Evolutionary conservation across 2,329 filamentous ascomycete genomes (phyloP).

Genomic region (Penicillium nordicum): DNA sequence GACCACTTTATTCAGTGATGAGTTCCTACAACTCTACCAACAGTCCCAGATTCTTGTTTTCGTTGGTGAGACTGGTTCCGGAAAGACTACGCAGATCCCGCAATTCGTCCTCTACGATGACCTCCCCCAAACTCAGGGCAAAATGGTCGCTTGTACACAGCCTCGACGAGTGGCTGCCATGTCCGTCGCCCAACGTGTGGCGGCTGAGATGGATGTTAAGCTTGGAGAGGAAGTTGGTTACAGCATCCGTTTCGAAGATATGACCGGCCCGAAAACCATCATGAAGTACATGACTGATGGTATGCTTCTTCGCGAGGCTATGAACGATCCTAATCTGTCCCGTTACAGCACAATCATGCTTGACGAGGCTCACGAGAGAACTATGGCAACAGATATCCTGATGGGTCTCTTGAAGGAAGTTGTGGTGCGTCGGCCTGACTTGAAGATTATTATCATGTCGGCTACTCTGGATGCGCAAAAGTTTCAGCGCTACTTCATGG

Average conservation of each 20-base stretch:
- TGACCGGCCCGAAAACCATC: conserved; percentile 80
- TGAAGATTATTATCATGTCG: conserved; percentile 99
- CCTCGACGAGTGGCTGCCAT: conserved; percentile 96
- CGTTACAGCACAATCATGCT: conserved; percentile 98
- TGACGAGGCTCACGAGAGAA: conserved; percentile 97
- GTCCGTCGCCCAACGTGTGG: conserved; percentile 97
- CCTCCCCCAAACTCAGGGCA: conserved; percentile 76
- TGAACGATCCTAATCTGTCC: conserved; percentile 88
- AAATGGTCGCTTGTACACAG: conserved; percentile 95
- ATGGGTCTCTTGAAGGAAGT: conserved; percentile 96
- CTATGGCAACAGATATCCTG: conserved; percentile 91
- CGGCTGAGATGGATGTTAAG: conserved; percentile 90
- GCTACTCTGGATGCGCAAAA: conserved; percentile 96
- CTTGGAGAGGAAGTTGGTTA: conserved; percentile 96
- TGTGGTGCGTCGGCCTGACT: conserved; percentile 72
- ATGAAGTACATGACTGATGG: conserved; percentile 99
- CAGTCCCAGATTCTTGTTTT: conserved; percentile 94
- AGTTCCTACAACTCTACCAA: conserved; percentile 92
- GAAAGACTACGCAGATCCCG: conserved; percentile 98
- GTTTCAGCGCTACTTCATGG: conserved; percentile 95
- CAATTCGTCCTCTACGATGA: conserved; percentile 98
- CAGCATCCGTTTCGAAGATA: conserved; percentile 98
- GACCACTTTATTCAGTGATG: conserved; percentile 56
- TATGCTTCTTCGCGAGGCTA: conserved; percentile 94
- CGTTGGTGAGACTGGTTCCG: conserved; percentile 97